Evolutionary conservation across 306 rosid genomes (phyloP), one percentile per base, ranked within the genome.

Genomic region (Prunus padus): DNA sequence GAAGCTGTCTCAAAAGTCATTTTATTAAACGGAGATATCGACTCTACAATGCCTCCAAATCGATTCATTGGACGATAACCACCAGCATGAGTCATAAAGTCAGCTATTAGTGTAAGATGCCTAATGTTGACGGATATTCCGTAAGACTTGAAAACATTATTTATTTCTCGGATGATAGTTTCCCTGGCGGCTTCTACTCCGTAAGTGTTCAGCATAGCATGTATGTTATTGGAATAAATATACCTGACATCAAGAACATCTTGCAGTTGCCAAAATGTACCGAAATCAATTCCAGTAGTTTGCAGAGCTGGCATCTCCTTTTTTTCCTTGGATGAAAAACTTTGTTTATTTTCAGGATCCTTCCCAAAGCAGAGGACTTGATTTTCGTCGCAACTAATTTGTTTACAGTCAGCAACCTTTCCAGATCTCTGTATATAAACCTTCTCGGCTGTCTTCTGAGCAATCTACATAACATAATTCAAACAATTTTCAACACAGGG

Each of bases 131-230:
- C 96, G 0, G 97, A 90, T 81, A 90, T 95, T 14, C 97, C 93
- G 22, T 92, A 92, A 37, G 96, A 89, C 67, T 84, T 92, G 88
- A 90, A 95, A 67, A 92, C 97, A 25, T 90, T 87, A 40, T 76
- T 86, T 5, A 95, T 67, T 85, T 95, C 99, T 80, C 95, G 82
- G 51, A 95, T 95, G 77, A 90, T 88, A 54, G 93, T 89, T 70
- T 78, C 99, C 86, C 95, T 87, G 65, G 93, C 99, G 3, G 96
- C 96, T 84, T 95, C 97, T 79, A 95, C 93, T 74, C 99, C 97
- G 1, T 89, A 95, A 0, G 96, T 76, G 3, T 28, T 69, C 31
- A 90, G 89, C 88, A 95, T 86, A 12, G 89, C 91, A 80, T 86
- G 85, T 26, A 95, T 83, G 71, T 81, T 77, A 72, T 92, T 95